Conservation (phyloP, 129 eudicot genomes). For the Tagetes erecta region DNA sequence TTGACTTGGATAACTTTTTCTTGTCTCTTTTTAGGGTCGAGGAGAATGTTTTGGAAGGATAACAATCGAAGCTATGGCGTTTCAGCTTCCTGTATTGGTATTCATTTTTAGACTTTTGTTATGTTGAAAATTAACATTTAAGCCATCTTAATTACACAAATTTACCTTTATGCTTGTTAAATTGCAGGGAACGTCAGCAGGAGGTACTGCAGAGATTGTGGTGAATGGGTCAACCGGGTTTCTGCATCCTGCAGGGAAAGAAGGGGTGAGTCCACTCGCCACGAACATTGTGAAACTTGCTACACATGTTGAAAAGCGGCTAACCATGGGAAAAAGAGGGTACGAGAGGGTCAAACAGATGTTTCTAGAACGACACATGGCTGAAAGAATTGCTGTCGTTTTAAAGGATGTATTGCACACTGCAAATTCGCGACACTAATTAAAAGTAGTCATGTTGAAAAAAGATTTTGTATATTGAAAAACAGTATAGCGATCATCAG, state of each 20-base stretch:
- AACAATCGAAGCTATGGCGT: slow-evolving; percentile 88
- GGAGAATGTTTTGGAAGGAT: slow-evolving; percentile 95
- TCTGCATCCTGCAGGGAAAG: slow-evolving; percentile 79
- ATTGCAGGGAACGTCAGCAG: slow-evolving; percentile 85
- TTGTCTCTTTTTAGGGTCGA: slow-evolving; percentile 46
- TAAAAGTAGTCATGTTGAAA: neutral
- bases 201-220: slow-evolving; percentile 84
- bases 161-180: neutral
- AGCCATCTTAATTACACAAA: neutral
- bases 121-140: neutral
- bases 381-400: slow-evolving; percentile 65
- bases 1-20: neutral
- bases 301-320: slow-evolving; percentile 60
- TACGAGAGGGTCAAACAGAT: slow-evolving; percentile 71
- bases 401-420: slow-evolving; percentile 58
- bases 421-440: slow-evolving; percentile 27
- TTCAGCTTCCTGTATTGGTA: slow-evolving; percentile 84
- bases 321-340: slow-evolving; percentile 72
- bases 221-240: slow-evolving; percentile 73
- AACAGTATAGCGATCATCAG: slow-evolving; percentile 14
- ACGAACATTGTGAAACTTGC: slow-evolving; percentile 68
- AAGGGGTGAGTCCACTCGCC: slow-evolving; percentile 73
- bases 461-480: slow-evolving; percentile 27
- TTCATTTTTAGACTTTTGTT: neutral
- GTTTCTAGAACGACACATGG: slow-evolving; percentile 80